A percentile compares a stretch with the other conserved stretches of the same genome.
These are phyloP conservation scores for Themeda triandra DNA, from an alignment of 176 grass and related monocot genomes.

Conservation along the genomic window DNA sequence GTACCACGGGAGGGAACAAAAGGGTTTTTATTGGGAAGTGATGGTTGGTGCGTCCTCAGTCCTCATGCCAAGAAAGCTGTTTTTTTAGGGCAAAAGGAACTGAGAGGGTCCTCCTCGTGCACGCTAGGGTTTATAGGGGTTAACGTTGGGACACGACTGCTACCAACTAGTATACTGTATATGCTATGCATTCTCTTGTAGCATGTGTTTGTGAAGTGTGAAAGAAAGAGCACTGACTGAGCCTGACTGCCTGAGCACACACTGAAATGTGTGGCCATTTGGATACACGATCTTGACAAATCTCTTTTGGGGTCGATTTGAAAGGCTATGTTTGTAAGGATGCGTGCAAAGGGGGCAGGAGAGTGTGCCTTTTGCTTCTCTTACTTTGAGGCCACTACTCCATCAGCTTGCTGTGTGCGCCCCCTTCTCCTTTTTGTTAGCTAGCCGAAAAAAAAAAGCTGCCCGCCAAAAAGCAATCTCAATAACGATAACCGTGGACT, in stretches of 20 bases:
- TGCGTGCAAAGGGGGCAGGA: conserved; percentile 42
- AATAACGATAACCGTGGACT: conserved; percentile 24
- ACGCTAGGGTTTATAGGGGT: conserved; percentile 32
- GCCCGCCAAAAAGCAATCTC: conserved; percentile 15
- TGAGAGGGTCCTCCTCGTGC: conserved; percentile 30
- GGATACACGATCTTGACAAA: conserved; percentile 47
- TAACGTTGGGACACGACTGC: conserved; percentile 16
- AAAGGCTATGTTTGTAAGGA: conserved; percentile 61
- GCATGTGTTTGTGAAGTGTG: neutral
- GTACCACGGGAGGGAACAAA: neutral
- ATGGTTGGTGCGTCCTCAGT: conserved; percentile 62
- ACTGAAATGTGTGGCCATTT: conserved; percentile 48
- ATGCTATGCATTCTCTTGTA: neutral
- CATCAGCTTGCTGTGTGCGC: conserved; percentile 18
- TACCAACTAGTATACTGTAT: neutral
- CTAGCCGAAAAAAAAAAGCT: conserved; percentile 40
- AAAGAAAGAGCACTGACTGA: neutral
- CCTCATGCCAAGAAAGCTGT: conserved; percentile 59
- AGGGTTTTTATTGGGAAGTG: conserved; percentile 53
- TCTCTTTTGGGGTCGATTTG: conserved; percentile 44
- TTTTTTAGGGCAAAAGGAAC: conserved; percentile 35
- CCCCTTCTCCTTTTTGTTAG: conserved; percentile 49
- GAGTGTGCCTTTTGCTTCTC: conserved; percentile 44
- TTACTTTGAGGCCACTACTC: conserved; percentile 53
- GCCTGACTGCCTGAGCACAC: conserved; percentile 20